Evolutionary conservation across 306 rosid species (phyloP).

Genomic region (Inga oerstediana): DNA sequence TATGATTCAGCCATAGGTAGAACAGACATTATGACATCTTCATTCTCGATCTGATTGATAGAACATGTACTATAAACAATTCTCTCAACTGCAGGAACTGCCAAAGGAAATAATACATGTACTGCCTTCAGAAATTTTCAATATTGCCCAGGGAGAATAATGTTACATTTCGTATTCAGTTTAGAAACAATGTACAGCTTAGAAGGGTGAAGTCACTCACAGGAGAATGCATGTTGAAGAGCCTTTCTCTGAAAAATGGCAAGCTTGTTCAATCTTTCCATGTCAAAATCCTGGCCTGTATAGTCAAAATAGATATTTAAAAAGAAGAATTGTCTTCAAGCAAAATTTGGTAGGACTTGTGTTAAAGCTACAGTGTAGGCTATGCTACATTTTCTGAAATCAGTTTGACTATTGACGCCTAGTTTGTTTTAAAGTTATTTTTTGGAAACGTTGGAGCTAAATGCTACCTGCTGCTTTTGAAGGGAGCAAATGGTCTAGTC

Average conservation of each 20-base stretch:
- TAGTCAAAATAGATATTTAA: background rate
- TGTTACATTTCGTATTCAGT: background rate
- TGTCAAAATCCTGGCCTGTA: constrained; percentile 48
- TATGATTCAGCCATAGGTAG: constrained; percentile 64
- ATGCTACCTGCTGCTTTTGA: constrained; percentile 68
- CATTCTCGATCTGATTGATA: constrained; percentile 75
- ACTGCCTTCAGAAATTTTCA: background rate
- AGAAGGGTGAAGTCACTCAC: constrained; percentile 44
- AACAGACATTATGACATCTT: constrained; percentile 70
- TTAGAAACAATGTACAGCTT: background rate
- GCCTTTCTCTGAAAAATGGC: constrained; percentile 86
- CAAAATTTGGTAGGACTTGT: background rate
- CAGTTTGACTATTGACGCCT: background rate
- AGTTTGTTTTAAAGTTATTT: background rate
- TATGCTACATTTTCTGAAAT: background rate
- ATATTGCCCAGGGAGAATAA: background rate
- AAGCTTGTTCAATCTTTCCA: constrained; percentile 80
- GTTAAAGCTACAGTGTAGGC: background rate
- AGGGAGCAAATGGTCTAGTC: constrained; percentile 90
- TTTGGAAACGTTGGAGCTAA: background rate
- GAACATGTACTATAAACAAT: constrained; percentile 90
- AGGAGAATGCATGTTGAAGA: constrained; percentile 75
- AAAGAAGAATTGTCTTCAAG: background rate
- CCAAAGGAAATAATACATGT: constrained; percentile 12
- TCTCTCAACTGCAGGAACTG: constrained; percentile 85